Evolutionary conservation across 208 protist species (phyloP).

Genomic region (Leishmania tropica): DNA sequence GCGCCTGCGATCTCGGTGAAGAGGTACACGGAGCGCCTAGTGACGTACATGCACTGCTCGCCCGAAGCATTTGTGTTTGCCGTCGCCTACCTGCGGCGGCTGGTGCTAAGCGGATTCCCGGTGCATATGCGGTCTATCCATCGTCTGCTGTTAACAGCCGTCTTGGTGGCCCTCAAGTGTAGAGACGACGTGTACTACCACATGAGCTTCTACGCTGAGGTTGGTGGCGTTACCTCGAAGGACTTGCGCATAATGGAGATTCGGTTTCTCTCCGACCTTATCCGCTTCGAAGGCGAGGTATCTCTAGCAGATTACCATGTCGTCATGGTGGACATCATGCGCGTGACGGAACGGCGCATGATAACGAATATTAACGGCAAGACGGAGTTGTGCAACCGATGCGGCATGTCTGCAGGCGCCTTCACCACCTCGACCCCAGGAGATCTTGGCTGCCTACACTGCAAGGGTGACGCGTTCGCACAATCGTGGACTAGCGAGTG

Average conservation of each 20-base stretch:
- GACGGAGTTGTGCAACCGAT: slow-evolving; percentile 21
- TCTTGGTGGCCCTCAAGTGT: slow-evolving; percentile 81
- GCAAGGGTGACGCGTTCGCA: neutral
- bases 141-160: slow-evolving; percentile 68
- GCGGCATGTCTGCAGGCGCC: slow-evolving; percentile 25
- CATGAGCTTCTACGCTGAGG: slow-evolving; percentile 84
- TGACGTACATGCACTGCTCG: slow-evolving; percentile 56
- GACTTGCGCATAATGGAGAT: slow-evolving; percentile 88
- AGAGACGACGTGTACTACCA: slow-evolving; percentile 85
- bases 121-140: slow-evolving; percentile 65
- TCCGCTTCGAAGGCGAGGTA: slow-evolving; percentile 57
- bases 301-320: slow-evolving; percentile 40
- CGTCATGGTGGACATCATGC: slow-evolving; percentile 47
- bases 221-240: slow-evolving; percentile 68
- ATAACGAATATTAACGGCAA: slow-evolving; percentile 23
- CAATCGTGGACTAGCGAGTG: slow-evolving; percentile 41
- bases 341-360: slow-evolving; percentile 3
- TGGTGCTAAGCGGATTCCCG: slow-evolving; percentile 43
- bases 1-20: slow-evolving; percentile 47
- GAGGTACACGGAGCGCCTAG: slow-evolving; percentile 46
- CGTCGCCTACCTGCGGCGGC: slow-evolving; percentile 45
- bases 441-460: slow-evolving; percentile 5
- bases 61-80: slow-evolving; percentile 56
- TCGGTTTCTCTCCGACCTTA: slow-evolving; percentile 65
- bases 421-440: slow-evolving; percentile 27